Percentiles rank a stretch among this genome's conserved stretches.
These are phyloP conservation scores for Achaetomium macrosporum DNA, from an alignment of 2,329 filamentous ascomycete species.

Conservation along the genomic window DNA sequence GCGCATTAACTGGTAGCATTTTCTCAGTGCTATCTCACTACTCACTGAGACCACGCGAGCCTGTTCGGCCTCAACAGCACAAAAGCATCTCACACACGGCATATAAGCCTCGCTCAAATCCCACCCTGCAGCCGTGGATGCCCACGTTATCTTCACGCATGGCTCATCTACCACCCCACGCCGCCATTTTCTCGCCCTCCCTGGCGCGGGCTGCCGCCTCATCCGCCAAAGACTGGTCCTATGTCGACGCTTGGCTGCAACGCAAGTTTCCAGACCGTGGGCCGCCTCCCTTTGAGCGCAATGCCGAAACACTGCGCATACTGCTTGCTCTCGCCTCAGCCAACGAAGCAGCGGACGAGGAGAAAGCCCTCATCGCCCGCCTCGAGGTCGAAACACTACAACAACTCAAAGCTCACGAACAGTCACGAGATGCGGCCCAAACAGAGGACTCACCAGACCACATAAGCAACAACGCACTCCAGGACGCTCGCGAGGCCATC, in stretches of 20 bases:
- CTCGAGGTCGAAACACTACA: conserved; percentile 56
- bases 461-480: conserved; percentile 15
- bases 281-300: conserved; percentile 75
- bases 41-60: too few species aligned
- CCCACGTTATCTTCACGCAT: conserved; percentile 23
- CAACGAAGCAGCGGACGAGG: conserved; percentile 75
- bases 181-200: conserved; percentile 62
- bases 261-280: conserved; percentile 59
- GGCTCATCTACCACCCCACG: conserved; percentile 34
- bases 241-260: conserved; percentile 76
- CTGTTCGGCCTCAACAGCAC: too few species aligned
- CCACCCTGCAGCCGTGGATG: not conserved
- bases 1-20: too few species aligned
- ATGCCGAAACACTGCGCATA: conserved; percentile 71
- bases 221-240: conserved; percentile 85
- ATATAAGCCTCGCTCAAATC: not conserved
- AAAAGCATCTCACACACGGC: too few species aligned
- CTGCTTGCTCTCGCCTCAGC: conserved; percentile 67
- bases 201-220: conserved; percentile 69
- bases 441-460: not conserved
- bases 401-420: conserved; percentile 41
- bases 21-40: too few species aligned
- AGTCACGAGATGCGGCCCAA: conserved; percentile 11
- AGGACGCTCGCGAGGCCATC: conserved; percentile 35
- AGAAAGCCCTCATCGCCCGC: conserved; percentile 50